Evolutionary conservation across 345 rosid genomes (phyloP), one percentile per base, ranked within the genome.

Genomic region (Aquilaria yunnanensis): DNA sequence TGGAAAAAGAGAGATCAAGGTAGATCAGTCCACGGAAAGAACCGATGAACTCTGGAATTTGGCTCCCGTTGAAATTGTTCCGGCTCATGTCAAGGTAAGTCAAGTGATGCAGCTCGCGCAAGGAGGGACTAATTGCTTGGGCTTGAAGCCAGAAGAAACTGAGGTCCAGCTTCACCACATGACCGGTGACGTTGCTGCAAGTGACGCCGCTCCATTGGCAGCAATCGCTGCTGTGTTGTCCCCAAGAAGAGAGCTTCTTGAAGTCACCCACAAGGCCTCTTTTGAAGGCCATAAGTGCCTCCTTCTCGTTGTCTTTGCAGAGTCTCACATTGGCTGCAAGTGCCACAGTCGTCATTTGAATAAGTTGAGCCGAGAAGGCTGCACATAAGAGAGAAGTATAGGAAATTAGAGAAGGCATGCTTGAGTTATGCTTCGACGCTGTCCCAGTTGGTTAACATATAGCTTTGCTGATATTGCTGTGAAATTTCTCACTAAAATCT

Each of bases 121-220:
- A 49, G 6, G 56, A 62, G 37, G 57, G 14, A 37, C 23, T 62
- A 1, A 51, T 34, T 11, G 23, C 46, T 8, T 49, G 56, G 23
- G 23, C 23, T 16, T 16, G 23, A 16, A 16, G 23, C 23, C 23
- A 16, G 23, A 16, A 16, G 23, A 16, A 16, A 16, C 23, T 16
- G 46, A 62, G 66, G 52, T 52, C 12, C 8, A 62, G 56, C 57
- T 2, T 29, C 4, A 32, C 6, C 11, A 62, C 10, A 37, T 62
- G 66, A 52, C 48, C 57, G 12, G 66, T 63, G 12, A 4, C 8
- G 61, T 64, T 47, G 55, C 52, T 47, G 53, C 74, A 70, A 12
- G 14, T n/a, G 9, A 70, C 54, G 2, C 74, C 65, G 12, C 1
- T 8, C 74, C 74, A 70, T 16, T 47, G 52, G 41, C 73, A 70